phyloP scores from a whole-genome alignment of 371 early-diverging fungal genomes.

The Rhizomucor pusillus region DNA sequence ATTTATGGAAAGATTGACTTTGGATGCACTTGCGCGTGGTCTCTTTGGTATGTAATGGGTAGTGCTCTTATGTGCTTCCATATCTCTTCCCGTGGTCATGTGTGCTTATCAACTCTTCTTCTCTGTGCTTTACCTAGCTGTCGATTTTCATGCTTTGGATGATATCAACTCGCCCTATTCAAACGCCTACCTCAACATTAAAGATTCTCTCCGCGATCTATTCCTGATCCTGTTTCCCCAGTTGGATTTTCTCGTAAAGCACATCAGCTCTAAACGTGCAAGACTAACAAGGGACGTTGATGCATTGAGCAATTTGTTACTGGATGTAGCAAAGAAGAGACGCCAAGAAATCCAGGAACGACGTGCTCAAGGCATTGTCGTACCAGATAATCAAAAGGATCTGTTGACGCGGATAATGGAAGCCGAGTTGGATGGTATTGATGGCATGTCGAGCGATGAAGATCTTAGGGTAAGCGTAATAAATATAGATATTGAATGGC shows the following conservation, averaged over 20 bases:
- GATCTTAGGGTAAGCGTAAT: slow-evolving; percentile 30
- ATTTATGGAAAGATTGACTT: slow-evolving; percentile 12
- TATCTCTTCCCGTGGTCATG: too few relatives aligned
- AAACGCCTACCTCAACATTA: slow-evolving; percentile 21
- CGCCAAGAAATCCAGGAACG: slow-evolving; percentile 20
- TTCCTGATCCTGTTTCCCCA: slow-evolving; percentile 45
- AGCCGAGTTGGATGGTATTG: slow-evolving; percentile 8
- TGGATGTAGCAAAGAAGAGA: slow-evolving; percentile 34
- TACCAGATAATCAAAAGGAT: slow-evolving; percentile 44
- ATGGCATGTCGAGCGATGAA: slow-evolving; percentile 26
- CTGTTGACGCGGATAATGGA: slow-evolving; percentile 56
- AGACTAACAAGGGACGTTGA: neutral
- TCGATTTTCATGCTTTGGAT: too few relatives aligned
- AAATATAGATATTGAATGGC: neutral
- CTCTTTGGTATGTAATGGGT: too few relatives aligned
- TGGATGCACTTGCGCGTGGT: neutral
- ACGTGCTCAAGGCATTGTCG: slow-evolving; percentile 1
- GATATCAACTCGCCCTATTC: too few relatives aligned
- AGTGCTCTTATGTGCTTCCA: too few relatives aligned
- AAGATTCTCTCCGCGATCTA: slow-evolving; percentile 21
- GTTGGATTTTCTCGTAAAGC: slow-evolving; percentile 30
- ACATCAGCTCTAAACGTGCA: neutral
- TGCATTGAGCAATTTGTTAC: neutral
- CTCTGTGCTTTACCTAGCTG: too few relatives aligned
- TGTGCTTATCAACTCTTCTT: too few relatives aligned